Conservation (phyloP, 139 green algal species). For the Ulvella scutata region DNA sequence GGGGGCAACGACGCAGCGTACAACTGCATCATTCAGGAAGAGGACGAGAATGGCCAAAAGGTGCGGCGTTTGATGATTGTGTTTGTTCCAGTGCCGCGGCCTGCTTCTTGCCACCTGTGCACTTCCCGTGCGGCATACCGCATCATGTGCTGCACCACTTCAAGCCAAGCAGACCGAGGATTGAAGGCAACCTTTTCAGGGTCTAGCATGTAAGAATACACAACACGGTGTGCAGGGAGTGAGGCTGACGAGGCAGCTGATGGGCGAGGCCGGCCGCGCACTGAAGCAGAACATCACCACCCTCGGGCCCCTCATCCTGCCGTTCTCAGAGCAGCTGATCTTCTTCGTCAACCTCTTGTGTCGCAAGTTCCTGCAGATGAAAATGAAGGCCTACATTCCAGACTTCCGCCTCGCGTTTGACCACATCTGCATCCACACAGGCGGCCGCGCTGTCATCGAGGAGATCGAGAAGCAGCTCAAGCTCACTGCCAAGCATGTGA, state of each 20-base stretch:
- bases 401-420: constrained; percentile 97
- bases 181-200: too few relatives aligned
- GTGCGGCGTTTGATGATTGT: too few relatives aligned
- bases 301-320: constrained; percentile 85
- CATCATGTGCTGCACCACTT: too few relatives aligned
- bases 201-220: too few relatives aligned
- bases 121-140: not conserved
- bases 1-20: constrained; percentile 75
- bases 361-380: constrained; percentile 48
- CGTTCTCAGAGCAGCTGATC: constrained; percentile 80
- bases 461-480: constrained; percentile 93
- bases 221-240: constrained; percentile 33
- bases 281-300: constrained; percentile 91
- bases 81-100: not conserved
- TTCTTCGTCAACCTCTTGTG: constrained; percentile 82
- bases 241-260: constrained; percentile 38
- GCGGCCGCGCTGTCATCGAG: constrained; percentile 80
- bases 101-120: not conserved
- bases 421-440: constrained; percentile 97
- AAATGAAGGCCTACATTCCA: constrained; percentile 77
- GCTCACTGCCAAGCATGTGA: constrained; percentile 33
- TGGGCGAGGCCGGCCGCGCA: constrained; percentile 36
- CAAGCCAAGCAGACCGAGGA: too few relatives aligned
- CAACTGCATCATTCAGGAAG: constrained; percentile 66
- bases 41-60: constrained; percentile 43